Conservation (phyloP, 75 land plant genomes). For the Selaginella moellendorffii region DNA sequence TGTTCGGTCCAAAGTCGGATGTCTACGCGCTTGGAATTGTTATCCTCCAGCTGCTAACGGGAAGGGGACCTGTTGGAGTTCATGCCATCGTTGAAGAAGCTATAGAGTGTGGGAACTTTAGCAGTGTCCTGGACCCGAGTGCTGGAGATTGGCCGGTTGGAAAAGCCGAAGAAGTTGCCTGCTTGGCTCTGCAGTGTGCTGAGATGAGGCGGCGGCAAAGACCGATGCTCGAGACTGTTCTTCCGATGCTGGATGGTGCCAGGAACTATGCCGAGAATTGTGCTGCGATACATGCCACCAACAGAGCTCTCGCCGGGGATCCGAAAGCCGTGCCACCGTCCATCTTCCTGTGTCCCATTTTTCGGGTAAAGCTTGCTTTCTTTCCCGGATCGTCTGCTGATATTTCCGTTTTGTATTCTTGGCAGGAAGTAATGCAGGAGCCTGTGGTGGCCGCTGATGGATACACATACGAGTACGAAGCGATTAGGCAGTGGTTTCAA, state of each 20-base stretch:
- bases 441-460: slow-evolving; percentile 8
- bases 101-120: slow-evolving; percentile 19
- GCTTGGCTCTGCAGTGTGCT: slow-evolving; percentile 34
- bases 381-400: too few relatives aligned
- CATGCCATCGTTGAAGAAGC: slow-evolving; percentile 41
- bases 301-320: neutral
- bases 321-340: slow-evolving; percentile 17
- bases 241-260: slow-evolving; percentile 3
- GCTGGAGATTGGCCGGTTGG: slow-evolving; percentile 37
- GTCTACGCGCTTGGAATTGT: slow-evolving; percentile 58
- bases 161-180: slow-evolving; percentile 24
- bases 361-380: slow-evolving; percentile 40
- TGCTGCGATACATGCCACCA: neutral
- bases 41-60: slow-evolving; percentile 47
- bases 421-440: slow-evolving; percentile 1
- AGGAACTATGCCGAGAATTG: neutral
- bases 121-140: slow-evolving; percentile 26
- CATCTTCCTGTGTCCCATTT: slow-evolving; percentile 44
- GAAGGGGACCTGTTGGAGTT: slow-evolving; percentile 43
- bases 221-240: slow-evolving; percentile 29
- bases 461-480: slow-evolving; percentile 7
- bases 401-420: too few relatives aligned
- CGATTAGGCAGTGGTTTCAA: slow-evolving; percentile 5
- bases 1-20: slow-evolving; percentile 46
- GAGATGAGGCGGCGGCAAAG: slow-evolving; percentile 38